Evolutionary conservation across 371 early-diverging fungal species (phyloP).

Genomic region (Mucor sp.): DNA sequence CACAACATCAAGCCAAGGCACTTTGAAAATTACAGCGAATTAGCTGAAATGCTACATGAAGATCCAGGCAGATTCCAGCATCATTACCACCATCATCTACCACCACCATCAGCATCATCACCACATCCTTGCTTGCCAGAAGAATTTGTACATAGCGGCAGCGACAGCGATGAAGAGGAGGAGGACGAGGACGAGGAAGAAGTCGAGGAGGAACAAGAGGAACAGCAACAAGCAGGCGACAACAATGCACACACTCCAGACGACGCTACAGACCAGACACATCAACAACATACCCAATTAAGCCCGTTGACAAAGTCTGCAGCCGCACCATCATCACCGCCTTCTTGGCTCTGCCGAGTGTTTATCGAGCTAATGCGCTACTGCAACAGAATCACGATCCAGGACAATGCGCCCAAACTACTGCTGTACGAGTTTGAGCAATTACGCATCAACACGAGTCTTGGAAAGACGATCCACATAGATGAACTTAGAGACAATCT

Average conservation of each 20-base stretch:
- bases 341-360: constrained; percentile 6
- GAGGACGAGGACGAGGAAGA: constrained; percentile 1
- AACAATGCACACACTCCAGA: no score
- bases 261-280: no score
- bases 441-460: constrained; percentile 9
- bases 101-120: no score
- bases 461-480: constrained; percentile 9
- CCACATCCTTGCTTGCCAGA: neutral
- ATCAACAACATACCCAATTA: constrained; percentile 10
- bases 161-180: neutral
- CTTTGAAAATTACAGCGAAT: constrained; percentile 29
- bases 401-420: constrained; percentile 7
- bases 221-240: neutral
- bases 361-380: constrained; percentile 16
- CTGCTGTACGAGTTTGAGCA: constrained; percentile 26
- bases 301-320: neutral
- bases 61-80: constrained; percentile 27
- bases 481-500: constrained; percentile 20
- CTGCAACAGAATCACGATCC: neutral
- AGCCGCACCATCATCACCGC: neutral
- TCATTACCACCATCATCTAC: neutral
- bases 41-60: constrained; percentile 31
- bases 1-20: constrained; percentile 36
- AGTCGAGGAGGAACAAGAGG: neutral
- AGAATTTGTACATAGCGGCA: neutral